These are phyloP conservation scores for Erysimum pusillum DNA, from an alignment of 441 rosid species.

Conservation along the genomic window DNA sequence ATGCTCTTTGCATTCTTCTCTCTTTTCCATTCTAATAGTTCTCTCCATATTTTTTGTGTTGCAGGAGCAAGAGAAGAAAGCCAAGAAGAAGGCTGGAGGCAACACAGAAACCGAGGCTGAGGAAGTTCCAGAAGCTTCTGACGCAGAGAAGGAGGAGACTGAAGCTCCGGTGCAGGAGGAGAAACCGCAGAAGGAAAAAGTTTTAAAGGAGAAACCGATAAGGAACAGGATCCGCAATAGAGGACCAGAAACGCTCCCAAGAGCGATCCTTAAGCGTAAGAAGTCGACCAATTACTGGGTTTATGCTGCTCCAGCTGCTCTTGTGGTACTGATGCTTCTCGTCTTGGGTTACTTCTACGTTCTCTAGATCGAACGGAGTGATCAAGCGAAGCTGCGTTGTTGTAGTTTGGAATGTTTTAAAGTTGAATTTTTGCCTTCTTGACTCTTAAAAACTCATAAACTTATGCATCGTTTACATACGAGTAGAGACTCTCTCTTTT, in stretches of 20 bases:
- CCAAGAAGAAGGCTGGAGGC: conserved; percentile 70
- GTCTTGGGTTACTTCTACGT: conserved; percentile 60
- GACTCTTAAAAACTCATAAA: conserved; percentile 27
- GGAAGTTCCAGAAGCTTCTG: conserved; percentile 52
- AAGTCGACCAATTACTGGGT: conserved; percentile 74
- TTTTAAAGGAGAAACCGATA: conserved; percentile 59
- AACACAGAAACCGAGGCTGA: conserved; percentile 43
- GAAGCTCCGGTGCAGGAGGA: conserved; percentile 53
- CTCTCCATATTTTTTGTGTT: conserved; percentile 18
- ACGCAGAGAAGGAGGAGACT: conserved; percentile 60
- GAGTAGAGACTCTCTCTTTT: conserved; percentile 37
- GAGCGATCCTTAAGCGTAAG: conserved; percentile 77
- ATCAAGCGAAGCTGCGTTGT: conserved; percentile 41
- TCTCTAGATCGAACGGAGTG: conserved; percentile 44
- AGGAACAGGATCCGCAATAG: conserved; percentile 50
- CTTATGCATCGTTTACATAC: conserved; percentile 41
- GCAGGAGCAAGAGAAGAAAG: conserved; percentile 93
- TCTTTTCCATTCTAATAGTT: conserved; percentile 23
- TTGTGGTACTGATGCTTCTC: conserved; percentile 56
- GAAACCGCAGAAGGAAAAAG: conserved; percentile 57
- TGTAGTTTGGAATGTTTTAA: conserved; percentile 39
- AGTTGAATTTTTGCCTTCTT: conserved; percentile 35
- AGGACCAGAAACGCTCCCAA: conserved; percentile 75
- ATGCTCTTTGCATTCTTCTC: conserved; percentile 13
- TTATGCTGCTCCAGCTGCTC: conserved; percentile 73